Percentiles rank a stretch among this genome's conserved stretches.
Conservation (phyloP, 163 green algal genomes). For the Coccomyxa subellipsoidea region DNA sequence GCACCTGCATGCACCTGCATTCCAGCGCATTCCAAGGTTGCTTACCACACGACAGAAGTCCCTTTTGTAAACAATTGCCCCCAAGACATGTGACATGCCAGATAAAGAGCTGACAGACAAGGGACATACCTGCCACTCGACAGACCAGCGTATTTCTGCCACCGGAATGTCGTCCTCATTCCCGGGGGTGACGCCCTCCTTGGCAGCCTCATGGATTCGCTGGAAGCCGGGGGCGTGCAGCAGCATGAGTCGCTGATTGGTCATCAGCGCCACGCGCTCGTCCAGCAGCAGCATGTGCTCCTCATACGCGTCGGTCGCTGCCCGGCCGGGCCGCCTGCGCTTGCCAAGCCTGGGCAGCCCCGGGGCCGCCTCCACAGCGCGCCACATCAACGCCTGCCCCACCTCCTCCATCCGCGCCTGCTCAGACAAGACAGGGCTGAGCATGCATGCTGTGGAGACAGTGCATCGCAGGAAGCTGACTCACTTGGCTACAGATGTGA, state of each 20-base stretch:
- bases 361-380: constrained; percentile 9
- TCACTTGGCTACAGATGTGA: too few species aligned
- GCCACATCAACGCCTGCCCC: constrained; percentile 65
- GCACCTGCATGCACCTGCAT: too few species aligned
- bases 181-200: constrained; percentile 34
- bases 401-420: constrained; percentile 48
- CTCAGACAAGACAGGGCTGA: not conserved
- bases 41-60: too few species aligned
- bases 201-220: constrained; percentile 45
- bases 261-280: constrained; percentile 68
- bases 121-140: constrained; percentile 54
- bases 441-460: not conserved
- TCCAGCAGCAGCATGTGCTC: constrained; percentile 77
- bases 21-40: too few species aligned
- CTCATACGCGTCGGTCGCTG: constrained; percentile 71
- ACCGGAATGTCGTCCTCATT: constrained; percentile 41
- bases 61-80: too few species aligned
- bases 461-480: too few species aligned
- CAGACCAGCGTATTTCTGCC: constrained; percentile 59
- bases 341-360: constrained; percentile 6
- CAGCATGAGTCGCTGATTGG: constrained; percentile 63
- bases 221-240: constrained; percentile 31
- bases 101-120: not conserved
- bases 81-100: too few species aligned
- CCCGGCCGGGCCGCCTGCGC: constrained; percentile 16